These are phyloP conservation scores for Paraglomus brasilianum DNA, from an alignment of 192 early-diverging fungal species.

Conservation along the genomic window DNA sequence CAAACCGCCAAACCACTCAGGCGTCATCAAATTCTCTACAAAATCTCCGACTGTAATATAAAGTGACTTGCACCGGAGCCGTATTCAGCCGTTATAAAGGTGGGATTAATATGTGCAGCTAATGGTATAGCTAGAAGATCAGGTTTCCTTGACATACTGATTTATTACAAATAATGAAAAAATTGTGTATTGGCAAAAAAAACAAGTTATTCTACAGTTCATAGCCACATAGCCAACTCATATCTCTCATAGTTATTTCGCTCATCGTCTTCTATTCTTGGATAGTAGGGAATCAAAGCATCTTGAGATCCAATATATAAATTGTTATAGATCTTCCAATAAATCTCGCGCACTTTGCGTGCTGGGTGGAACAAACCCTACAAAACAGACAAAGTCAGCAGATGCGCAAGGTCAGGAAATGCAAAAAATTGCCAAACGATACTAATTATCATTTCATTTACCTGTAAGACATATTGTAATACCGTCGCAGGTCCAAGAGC, in stretches of 20 bases:
- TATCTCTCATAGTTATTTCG: slow-evolving; percentile 76
- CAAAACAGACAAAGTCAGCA: not conserved
- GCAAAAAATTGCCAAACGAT: no score
- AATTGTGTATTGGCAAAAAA: no score
- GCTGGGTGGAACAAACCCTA: slow-evolving; percentile 99
- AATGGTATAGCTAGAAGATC: no score
- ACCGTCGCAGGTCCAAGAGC: slow-evolving; percentile 84
- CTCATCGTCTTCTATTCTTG: slow-evolving; percentile 80
- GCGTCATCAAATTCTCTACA: no score
- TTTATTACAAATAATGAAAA: no score
- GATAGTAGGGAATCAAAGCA: slow-evolving; percentile 88
- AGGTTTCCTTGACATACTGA: no score
- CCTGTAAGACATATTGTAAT: slow-evolving; percentile 74
- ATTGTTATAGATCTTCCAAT: slow-evolving; percentile 99
- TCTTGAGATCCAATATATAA: slow-evolving; percentile 91
- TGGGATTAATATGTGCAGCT: no score
- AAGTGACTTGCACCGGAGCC: no score
- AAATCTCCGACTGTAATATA: no score
- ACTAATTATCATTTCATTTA: slow-evolving; percentile 2
- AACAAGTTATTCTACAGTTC: not conserved
- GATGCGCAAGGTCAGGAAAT: no score
- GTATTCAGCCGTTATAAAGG: no score
- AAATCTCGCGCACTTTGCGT: slow-evolving; percentile 90
- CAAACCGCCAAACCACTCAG: no score
- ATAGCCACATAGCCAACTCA: slow-evolving; percentile 70